phyloP scores from a whole-genome alignment of 2,329 filamentous ascomycete species.

The Scedosporium aurantiacum region DNA sequence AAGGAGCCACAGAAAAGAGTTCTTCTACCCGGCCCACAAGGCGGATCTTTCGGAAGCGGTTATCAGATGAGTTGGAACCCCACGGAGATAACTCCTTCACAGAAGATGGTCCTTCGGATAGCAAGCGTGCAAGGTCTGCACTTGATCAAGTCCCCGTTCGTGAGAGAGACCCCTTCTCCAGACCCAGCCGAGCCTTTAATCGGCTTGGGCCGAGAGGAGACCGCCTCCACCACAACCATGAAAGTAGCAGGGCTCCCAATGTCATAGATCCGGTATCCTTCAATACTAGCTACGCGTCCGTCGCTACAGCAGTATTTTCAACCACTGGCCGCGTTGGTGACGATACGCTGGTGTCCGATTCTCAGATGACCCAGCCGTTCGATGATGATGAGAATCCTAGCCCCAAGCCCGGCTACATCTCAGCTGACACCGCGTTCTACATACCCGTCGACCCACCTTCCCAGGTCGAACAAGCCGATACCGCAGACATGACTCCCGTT shows the following conservation, averaged over 20 bases:
- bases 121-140: not conserved
- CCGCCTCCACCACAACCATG: not conserved
- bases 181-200: not conserved
- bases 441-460: not conserved
- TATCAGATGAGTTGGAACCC: not conserved
- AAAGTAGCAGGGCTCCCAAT: not conserved
- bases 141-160: constrained; percentile 2
- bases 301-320: not conserved
- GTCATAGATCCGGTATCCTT: not conserved
- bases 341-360: not conserved
- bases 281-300: not conserved
- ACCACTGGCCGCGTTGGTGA: not conserved
- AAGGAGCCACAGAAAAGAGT: not conserved
- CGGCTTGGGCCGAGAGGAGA: not conserved
- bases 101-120: not conserved
- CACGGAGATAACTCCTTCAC: not conserved
- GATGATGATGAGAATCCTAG: not conserved
- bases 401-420: not conserved
- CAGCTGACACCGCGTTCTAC: not conserved
- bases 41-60: not conserved
- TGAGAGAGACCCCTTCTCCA: not conserved
- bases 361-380: not conserved
- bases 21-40: not conserved
- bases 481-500: not conserved
- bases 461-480: not conserved